Percentiles rank a stretch among this genome's conserved stretches.
Conservation (phyloP, 2,329 filamentous ascomycete species). For the Aspergillaceae sp. region DNA sequence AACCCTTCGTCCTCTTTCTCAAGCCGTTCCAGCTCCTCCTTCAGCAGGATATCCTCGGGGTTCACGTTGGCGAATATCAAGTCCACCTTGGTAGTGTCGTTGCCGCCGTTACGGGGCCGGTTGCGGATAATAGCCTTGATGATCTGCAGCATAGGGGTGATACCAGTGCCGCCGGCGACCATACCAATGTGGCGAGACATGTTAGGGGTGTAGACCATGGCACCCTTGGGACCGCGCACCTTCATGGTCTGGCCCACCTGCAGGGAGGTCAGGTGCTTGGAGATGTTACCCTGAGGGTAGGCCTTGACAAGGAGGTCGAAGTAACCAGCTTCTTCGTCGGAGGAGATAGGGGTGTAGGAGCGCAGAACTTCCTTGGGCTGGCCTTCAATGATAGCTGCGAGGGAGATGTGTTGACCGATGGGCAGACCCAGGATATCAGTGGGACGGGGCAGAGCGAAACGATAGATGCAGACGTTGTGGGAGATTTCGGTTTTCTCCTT, state of each 20-base stretch:
- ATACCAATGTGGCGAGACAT: conserved; percentile 96
- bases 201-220: conserved; percentile 95
- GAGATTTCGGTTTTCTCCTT: conserved; percentile 92
- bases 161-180: conserved; percentile 95
- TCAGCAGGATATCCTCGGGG: conserved; percentile 81
- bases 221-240: conserved; percentile 89
- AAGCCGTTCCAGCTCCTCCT: conserved; percentile 79
- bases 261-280: conserved; percentile 77
- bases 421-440: conserved; percentile 85
- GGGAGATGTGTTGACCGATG: conserved; percentile 98
- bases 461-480: conserved; percentile 98
- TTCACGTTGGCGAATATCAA: conserved; percentile 97
- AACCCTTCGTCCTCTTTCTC: conserved; percentile 70
- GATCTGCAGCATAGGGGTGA: conserved; percentile 97
- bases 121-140: conserved; percentile 82
- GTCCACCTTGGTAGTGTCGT: conserved; percentile 81
- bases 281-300: conserved; percentile 96
- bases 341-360: conserved; percentile 86
- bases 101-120: conserved; percentile 54
- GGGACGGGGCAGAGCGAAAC: conserved; percentile 72
- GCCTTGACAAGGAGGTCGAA: conserved; percentile 98
- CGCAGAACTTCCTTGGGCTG: conserved; percentile 74
- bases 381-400: conserved; percentile 73
- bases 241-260: conserved; percentile 79
- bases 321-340: conserved; percentile 79